Base-by-base conservation (phyloP, 345 rosid genomes). In the Kernera saxatilis region DNA sequence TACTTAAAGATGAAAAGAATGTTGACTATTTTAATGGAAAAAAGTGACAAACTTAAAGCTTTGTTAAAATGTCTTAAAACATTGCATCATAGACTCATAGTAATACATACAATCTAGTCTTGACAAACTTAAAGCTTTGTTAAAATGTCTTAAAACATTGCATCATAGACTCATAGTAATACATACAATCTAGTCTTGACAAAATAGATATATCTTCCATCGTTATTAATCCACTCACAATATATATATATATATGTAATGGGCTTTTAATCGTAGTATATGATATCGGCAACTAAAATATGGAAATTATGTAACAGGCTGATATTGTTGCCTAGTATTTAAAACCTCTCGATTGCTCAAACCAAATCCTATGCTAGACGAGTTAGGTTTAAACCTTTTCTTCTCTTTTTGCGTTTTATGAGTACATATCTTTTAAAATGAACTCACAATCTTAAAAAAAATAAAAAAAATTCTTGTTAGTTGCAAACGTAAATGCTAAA, bases 81-180 rank as follows among this genome's bases (percentile, higher is more conserved):
- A 63, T 60, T 61, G 75, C 50, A 60, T 45, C 46, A 17, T 29
- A 50, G 22, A n/a, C n/a, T n/a, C n/a, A n/a, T 53, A 26, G 8
- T 15, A n/a, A n/a, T n/a, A n/a, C n/a, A n/a, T n/a, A n/a, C n/a
- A n/a, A 3, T 27, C 9, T 50, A 36, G 5, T 18, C 26, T 15
- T 35, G 25, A 37, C 5, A 25, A 66, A 9, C n/a, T n/a, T n/a
- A n/a, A 62, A 71, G 27, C 32, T 40, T 22, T 21, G 36, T 53
- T 62, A 17, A 43, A 44, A 7, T 53, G 30, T 72, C 64, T 36
- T 53, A 15, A 53, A 52, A 44, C 70, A 63, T 60, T 61, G 75
- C 50, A 60, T 45, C 46, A 17, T 29, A 50, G 22, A n/a, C n/a
- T n/a, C n/a, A n/a, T 53, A 26, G 8, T 15, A n/a, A n/a, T n/a